Evolutionary conservation across 257 asterid genomes (phyloP).

Genomic region (Eustoma russellianum): DNA sequence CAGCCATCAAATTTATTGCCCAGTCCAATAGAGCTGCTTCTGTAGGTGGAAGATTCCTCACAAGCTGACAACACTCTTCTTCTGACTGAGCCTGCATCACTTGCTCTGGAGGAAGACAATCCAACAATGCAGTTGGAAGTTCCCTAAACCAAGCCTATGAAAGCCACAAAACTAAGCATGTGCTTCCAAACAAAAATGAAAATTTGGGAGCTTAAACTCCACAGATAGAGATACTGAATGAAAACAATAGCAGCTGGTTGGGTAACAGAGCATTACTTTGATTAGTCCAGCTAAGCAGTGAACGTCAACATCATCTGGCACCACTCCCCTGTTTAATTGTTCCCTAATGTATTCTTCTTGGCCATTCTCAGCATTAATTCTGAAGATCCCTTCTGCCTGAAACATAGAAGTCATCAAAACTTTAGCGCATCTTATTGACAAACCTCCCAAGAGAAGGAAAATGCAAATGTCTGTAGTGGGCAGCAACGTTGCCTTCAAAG

Average conservation of each 20-base stretch:
- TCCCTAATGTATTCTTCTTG: slow-evolving; percentile 33
- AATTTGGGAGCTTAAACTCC: too few relatives aligned
- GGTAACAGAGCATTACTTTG: slow-evolving; percentile 16
- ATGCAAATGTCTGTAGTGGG: too few relatives aligned
- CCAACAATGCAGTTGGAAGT: slow-evolving; percentile 69
- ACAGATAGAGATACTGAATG: too few relatives aligned
- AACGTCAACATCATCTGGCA: slow-evolving; percentile 28
- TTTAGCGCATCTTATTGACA: too few relatives aligned
- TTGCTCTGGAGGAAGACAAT: slow-evolving; percentile 58
- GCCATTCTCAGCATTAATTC: slow-evolving; percentile 33
- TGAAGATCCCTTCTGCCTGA: slow-evolving; percentile 36
- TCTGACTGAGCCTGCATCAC: slow-evolving; percentile 73
- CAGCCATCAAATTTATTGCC: slow-evolving; percentile 92
- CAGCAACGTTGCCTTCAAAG: too few relatives aligned
- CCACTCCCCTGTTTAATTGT: slow-evolving; percentile 25
- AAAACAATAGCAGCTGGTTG: neutral
- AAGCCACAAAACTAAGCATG: neutral
- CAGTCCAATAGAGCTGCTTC: slow-evolving; percentile 76
- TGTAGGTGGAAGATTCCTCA: slow-evolving; percentile 62
- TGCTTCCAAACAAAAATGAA: too few relatives aligned
- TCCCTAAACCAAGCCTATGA: slow-evolving; percentile 85
- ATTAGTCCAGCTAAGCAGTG: slow-evolving; percentile 41
- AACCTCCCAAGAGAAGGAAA: too few relatives aligned
- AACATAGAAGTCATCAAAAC: neutral
- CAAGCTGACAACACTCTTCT: slow-evolving; percentile 60